Conservation (phyloP, 495 filamentous ascomycete genomes). For the Pseudotulostoma volvatum region DNA sequence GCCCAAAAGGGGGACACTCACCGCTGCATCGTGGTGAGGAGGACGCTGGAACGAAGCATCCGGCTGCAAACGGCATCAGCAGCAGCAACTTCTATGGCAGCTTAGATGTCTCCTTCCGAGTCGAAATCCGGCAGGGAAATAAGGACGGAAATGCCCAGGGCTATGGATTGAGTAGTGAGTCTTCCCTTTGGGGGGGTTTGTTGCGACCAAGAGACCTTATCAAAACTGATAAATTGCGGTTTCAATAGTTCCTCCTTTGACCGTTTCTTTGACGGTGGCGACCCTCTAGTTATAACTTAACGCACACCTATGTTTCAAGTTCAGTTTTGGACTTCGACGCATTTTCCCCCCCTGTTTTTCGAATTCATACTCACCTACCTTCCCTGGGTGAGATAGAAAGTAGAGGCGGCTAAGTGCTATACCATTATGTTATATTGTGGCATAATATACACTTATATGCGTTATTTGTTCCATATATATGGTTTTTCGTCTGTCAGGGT, state of each 20-base stretch:
- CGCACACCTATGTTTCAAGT: too few relatives aligned
- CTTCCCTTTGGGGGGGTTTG: neutral
- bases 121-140: slow-evolving; percentile 57
- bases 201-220: too few relatives aligned
- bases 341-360: too few relatives aligned
- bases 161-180: slow-evolving; percentile 49
- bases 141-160: slow-evolving; percentile 42
- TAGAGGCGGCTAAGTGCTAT: too few relatives aligned
- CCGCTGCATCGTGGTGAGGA: slow-evolving; percentile 49
- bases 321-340: too few relatives aligned
- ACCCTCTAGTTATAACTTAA: too few relatives aligned
- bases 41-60: slow-evolving; percentile 46
- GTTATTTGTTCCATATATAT: too few relatives aligned
- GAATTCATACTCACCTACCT: too few relatives aligned
- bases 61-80: slow-evolving; percentile 35
- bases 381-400: too few relatives aligned
- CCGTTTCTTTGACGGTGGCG: slow-evolving; percentile 2
- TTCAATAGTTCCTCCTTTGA: slow-evolving; percentile 15
- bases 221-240: neutral
- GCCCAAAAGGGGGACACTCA: slow-evolving; percentile 41
- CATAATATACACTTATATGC: too few relatives aligned
- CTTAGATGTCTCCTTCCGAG: slow-evolving; percentile 49
- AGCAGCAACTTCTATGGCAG: slow-evolving; percentile 40
- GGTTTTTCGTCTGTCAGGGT: too few relatives aligned
- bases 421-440: too few relatives aligned